Conservation (phyloP, 805 yeast species). For the Wickerhamiella australiensis region DNA sequence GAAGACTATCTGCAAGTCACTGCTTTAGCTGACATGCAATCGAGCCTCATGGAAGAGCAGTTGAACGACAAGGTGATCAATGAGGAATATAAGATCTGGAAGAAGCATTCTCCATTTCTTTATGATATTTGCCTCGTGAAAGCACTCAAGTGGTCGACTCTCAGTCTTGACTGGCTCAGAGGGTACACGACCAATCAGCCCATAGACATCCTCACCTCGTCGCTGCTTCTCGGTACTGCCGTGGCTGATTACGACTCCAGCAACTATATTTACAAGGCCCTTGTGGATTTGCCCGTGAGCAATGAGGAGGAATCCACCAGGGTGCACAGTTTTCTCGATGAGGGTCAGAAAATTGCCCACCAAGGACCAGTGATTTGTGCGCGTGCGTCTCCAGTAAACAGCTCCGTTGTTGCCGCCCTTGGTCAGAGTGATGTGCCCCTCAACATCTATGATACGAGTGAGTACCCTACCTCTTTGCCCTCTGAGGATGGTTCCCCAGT, state of each 20-base stretch:
- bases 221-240: constrained; percentile 53
- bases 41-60: constrained; percentile 13
- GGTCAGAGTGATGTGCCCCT: constrained; percentile 12
- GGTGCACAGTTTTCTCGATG: constrained; percentile 8
- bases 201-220: constrained; percentile 27
- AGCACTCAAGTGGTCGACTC: constrained; percentile 49
- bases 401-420: constrained; percentile 34
- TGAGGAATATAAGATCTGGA: constrained; percentile 46
- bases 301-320: constrained; percentile 11
- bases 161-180: constrained; percentile 52
- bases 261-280: constrained; percentile 36
- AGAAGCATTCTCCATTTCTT: constrained; percentile 47
- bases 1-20: too few relatives aligned
- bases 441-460: constrained; percentile 23
- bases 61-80: constrained; percentile 17
- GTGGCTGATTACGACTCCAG: constrained; percentile 39
- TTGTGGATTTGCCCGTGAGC: constrained; percentile 28
- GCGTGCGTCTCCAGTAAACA: constrained; percentile 39
- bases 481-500: constrained; percentile 4
- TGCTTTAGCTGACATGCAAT: neutral
- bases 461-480: constrained; percentile 13
- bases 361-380: constrained; percentile 57
- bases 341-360: constrained; percentile 41
- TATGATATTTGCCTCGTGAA: constrained; percentile 45
- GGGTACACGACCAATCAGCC: neutral